Evolutionary conservation across 2,329 filamentous ascomycete species (phyloP).

Genomic region (Talaromyces piceae): DNA sequence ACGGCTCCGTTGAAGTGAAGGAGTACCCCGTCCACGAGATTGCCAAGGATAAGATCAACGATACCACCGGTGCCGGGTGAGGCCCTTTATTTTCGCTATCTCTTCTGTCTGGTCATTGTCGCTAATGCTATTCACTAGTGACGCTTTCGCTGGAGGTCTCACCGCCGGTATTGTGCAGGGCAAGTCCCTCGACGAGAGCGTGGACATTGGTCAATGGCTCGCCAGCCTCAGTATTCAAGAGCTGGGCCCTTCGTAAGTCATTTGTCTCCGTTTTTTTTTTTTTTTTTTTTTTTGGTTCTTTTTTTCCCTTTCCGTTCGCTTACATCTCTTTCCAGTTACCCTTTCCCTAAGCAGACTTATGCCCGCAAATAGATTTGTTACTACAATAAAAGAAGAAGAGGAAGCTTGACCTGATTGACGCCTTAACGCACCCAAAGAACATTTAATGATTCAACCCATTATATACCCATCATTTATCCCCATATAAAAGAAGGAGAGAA

Average conservation of each 20-base stretch:
- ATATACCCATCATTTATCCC: slow-evolving; percentile 28
- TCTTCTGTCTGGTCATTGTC: neutral
- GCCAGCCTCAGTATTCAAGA: slow-evolving; percentile 91
- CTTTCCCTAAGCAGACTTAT: slow-evolving; percentile 75
- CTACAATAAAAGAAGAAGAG: neutral
- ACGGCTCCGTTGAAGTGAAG: slow-evolving; percentile 58
- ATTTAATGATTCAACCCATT: slow-evolving; percentile 35
- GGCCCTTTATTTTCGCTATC: slow-evolving; percentile 17
- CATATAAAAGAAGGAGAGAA: neutral
- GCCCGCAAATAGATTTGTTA: slow-evolving; percentile 33
- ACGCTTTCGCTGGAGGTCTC: slow-evolving; percentile 94
- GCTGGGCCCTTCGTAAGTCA: slow-evolving; percentile 91
- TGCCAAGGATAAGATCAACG: slow-evolving; percentile 69
- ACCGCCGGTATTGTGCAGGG: slow-evolving; percentile 81
- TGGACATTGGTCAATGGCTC: slow-evolving; percentile 96
- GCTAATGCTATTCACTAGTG: slow-evolving; percentile 40
- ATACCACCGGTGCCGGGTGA: slow-evolving; percentile 86
- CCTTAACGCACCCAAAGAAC: slow-evolving; percentile 2
- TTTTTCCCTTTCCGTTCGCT: neutral
- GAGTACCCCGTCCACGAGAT: slow-evolving; percentile 78
- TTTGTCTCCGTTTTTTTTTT: no score
- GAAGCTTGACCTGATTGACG: neutral
- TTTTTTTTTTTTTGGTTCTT: slow-evolving; percentile 1
- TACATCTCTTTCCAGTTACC: slow-evolving; percentile 50
- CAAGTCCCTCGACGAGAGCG: slow-evolving; percentile 65